Conservation (phyloP, 306 rosid species). For the Pachyrhizus erosus region DNA sequence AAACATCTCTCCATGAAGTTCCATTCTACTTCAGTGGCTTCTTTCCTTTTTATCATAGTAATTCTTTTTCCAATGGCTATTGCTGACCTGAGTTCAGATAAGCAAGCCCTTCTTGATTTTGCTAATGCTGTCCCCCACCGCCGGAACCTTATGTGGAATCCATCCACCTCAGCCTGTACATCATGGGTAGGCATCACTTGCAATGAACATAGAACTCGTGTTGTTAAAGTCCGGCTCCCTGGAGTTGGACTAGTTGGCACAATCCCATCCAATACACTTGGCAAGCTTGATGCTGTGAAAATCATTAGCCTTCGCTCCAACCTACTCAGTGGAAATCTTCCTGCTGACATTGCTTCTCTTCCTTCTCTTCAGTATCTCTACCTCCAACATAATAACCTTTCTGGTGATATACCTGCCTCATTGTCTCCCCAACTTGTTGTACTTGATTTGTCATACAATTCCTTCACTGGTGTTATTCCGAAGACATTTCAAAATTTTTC, state of each 20-base stretch:
- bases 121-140: slow-evolving; percentile 71
- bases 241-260: slow-evolving; percentile 84
- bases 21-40: slow-evolving; percentile 45
- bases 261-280: slow-evolving; percentile 74
- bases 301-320: slow-evolving; percentile 87
- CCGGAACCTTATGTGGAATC: slow-evolving; percentile 65
- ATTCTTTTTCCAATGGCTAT: slow-evolving; percentile 58
- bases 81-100: slow-evolving; percentile 73
- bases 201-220: slow-evolving; percentile 54
- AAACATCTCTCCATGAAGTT: slow-evolving; percentile 65
- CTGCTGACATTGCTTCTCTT: slow-evolving; percentile 79
- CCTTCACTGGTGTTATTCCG: slow-evolving; percentile 74
- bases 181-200: slow-evolving; percentile 78
- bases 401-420: slow-evolving; percentile 80
- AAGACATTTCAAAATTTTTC: slow-evolving; percentile 65
- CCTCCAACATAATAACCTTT: slow-evolving; percentile 85
- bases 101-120: slow-evolving; percentile 78
- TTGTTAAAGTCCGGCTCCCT: slow-evolving; percentile 71
- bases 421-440: slow-evolving; percentile 67
- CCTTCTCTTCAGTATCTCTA: slow-evolving; percentile 74
- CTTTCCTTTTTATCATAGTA: slow-evolving; percentile 50
- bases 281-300: slow-evolving; percentile 76
- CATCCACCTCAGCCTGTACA: slow-evolving; percentile 57
- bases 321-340: slow-evolving; percentile 73
- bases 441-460: slow-evolving; percentile 84